Evolutionary conservation across 2,329 filamentous ascomycete species (phyloP).

Genomic region (Trichophyton rubrum): DNA sequence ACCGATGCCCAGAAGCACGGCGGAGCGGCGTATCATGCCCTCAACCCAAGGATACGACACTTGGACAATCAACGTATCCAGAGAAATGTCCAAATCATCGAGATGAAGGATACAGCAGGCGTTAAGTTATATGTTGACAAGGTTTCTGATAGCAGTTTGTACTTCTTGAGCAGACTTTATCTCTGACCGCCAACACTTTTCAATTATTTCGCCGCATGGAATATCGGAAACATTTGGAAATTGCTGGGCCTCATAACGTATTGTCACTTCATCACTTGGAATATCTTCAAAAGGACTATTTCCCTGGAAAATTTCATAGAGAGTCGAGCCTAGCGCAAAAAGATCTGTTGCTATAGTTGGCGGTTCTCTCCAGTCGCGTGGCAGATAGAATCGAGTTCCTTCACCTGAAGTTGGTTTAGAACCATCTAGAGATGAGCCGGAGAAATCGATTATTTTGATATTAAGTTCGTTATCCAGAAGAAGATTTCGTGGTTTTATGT

Average conservation of each 20-base stretch:
- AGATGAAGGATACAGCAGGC: not conserved
- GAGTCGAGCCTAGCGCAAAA: slow-evolving; percentile 16
- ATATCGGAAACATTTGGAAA: slow-evolving; percentile 15
- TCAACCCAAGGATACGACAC: not conserved
- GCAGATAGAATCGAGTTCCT: slow-evolving; percentile 15
- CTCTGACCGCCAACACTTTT: slow-evolving; percentile 15
- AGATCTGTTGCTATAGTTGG: slow-evolving; percentile 15
- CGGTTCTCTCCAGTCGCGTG: slow-evolving; percentile 15
- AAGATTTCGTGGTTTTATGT: slow-evolving; percentile 31
- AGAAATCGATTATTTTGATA: slow-evolving; percentile 29
- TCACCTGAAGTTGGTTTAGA: slow-evolving; percentile 14
- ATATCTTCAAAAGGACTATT: slow-evolving; percentile 15
- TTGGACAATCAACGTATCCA: not conserved
- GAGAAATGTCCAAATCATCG: not conserved
- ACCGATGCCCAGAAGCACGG: too few species aligned
- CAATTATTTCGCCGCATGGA: slow-evolving; percentile 15
- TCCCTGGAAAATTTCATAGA: slow-evolving; percentile 15
- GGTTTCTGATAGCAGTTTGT: not conserved
- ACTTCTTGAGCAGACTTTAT: slow-evolving; percentile 10
- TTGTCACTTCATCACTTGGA: slow-evolving; percentile 14
- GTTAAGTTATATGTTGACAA: not conserved
- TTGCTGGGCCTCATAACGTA: slow-evolving; percentile 10
- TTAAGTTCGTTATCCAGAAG: slow-evolving; percentile 25
- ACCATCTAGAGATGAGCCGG: slow-evolving; percentile 23
- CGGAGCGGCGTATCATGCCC: not conserved